phyloP scores from a whole-genome alignment of 371 early-diverging fungal genomes.

The Dinochytrium kinnereticum region DNA sequence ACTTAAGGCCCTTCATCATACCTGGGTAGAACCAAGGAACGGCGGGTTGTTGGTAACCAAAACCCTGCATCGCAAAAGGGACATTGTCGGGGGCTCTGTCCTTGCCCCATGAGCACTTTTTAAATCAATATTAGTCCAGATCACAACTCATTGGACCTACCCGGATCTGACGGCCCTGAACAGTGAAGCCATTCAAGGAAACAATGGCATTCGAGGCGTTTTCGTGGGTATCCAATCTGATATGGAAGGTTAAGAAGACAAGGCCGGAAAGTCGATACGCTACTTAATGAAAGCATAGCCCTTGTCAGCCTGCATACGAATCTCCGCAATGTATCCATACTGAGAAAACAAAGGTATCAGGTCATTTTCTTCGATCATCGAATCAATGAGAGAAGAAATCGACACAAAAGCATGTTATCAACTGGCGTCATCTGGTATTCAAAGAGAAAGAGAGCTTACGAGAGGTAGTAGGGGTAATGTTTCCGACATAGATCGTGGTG shows the following conservation, averaged over 20 bases:
- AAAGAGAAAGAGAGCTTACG: constrained; percentile 46
- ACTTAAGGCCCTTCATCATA: background rate
- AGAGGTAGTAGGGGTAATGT: constrained; percentile 76
- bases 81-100: constrained; percentile 62
- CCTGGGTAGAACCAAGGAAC: constrained; percentile 23
- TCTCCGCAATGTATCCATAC: constrained; percentile 76
- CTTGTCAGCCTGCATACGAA: constrained; percentile 83
- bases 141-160: constrained; percentile 38
- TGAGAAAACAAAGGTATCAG: constrained; percentile 75
- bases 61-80: constrained; percentile 13
- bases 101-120: constrained; percentile 88
- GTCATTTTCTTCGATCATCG: constrained; percentile 63
- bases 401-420: constrained; percentile 6
- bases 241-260: constrained; percentile 15
- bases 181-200: constrained; percentile 69
- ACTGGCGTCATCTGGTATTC: too few species aligned
- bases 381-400: constrained; percentile 14
- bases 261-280: background rate
- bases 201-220: constrained; percentile 86
- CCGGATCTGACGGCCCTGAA: constrained; percentile 78
- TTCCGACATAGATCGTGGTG: constrained; percentile 88
- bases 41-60: constrained; percentile 35
- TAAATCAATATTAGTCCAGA: too few species aligned
- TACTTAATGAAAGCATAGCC: constrained; percentile 91
- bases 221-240: constrained; percentile 84